phyloP scores from a whole-genome alignment of 1,139 yeast species.

The Yamadazyma diddensiae region DNA sequence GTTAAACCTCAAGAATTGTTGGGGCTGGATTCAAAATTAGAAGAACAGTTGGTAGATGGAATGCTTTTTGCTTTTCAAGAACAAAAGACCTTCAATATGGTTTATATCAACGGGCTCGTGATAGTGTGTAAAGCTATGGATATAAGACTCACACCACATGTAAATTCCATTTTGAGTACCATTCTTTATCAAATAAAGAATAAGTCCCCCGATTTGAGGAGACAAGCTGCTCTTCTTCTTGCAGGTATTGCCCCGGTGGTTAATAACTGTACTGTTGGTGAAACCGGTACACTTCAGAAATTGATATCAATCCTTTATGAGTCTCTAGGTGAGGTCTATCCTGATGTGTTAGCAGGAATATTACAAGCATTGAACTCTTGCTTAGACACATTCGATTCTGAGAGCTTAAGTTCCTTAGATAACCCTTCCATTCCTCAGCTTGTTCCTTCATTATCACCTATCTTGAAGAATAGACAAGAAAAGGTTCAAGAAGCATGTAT shows the following conservation, averaged over 20 bases:
- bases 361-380: conserved; percentile 63
- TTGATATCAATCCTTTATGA: conserved; percentile 81
- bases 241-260: conserved; percentile 66
- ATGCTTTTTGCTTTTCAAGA: conserved; percentile 82
- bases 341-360: conserved; percentile 88
- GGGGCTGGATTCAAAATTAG: conserved; percentile 43
- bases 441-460: conserved; percentile 87
- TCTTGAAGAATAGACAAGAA: conserved; percentile 84
- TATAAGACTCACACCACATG: conserved; percentile 66
- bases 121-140: conserved; percentile 67
- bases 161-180: conserved; percentile 72
- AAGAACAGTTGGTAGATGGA: conserved; percentile 75
- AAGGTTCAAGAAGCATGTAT: conserved; percentile 88
- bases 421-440: conserved; percentile 85
- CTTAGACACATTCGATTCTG: conserved; percentile 32
- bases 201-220: conserved; percentile 69
- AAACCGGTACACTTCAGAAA: conserved; percentile 55
- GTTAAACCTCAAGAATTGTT: conserved; percentile 30
- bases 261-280: conserved; percentile 54
- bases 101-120: conserved; percentile 64
- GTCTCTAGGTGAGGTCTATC: conserved; percentile 91
- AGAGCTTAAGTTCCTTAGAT: conserved; percentile 54
- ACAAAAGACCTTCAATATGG: conserved; percentile 53
- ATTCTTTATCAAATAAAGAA: conserved; percentile 73
- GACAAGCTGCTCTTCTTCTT: conserved; percentile 83